Conservation (phyloP, 345 rosid genomes). For the Noccaea bulbosa region DNA sequence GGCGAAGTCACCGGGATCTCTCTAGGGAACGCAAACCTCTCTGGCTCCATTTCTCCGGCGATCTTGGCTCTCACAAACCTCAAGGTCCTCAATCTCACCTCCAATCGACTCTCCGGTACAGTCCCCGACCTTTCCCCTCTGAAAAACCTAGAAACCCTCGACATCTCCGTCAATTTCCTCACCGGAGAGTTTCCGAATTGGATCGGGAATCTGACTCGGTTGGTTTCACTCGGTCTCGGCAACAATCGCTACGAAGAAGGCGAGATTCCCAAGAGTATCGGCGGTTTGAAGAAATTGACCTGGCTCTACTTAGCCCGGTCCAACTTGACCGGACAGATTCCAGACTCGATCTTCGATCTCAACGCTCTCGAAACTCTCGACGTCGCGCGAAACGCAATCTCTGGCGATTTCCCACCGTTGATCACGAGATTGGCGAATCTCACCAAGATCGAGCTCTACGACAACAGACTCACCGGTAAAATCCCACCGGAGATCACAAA, state of each 20-base stretch:
- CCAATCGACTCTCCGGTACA: slow-evolving; percentile 55
- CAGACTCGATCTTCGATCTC: slow-evolving; percentile 60
- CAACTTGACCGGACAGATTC: slow-evolving; percentile 62
- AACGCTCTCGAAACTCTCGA: slow-evolving; percentile 56
- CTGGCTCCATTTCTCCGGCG: slow-evolving; percentile 69
- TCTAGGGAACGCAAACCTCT: slow-evolving; percentile 55
- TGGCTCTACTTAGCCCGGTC: slow-evolving; percentile 53
- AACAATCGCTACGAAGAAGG: slow-evolving; percentile 54
- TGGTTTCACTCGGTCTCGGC: slow-evolving; percentile 55
- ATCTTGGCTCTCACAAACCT: slow-evolving; percentile 58
- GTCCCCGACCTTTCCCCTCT: slow-evolving; percentile 70
- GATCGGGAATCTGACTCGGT: slow-evolving; percentile 63
- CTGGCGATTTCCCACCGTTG: slow-evolving; percentile 58
- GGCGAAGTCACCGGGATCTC: slow-evolving; percentile 59
- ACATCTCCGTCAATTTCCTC: slow-evolving; percentile 55
- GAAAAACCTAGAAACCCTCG: slow-evolving; percentile 56
- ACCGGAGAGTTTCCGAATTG: slow-evolving; percentile 67
- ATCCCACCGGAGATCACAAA: slow-evolving; percentile 62
- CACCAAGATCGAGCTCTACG: slow-evolving; percentile 63
- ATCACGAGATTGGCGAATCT: slow-evolving; percentile 62
- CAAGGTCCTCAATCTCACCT: slow-evolving; percentile 59
- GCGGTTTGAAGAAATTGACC: slow-evolving; percentile 70
- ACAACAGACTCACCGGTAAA: slow-evolving; percentile 62
- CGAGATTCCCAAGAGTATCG: slow-evolving; percentile 60
- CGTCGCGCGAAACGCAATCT: slow-evolving; percentile 57